Percentiles rank a stretch among this genome's conserved stretches.
Conservation (phyloP, 1,139 yeast species). For the Lodderomyces parapsilosis region DNA sequence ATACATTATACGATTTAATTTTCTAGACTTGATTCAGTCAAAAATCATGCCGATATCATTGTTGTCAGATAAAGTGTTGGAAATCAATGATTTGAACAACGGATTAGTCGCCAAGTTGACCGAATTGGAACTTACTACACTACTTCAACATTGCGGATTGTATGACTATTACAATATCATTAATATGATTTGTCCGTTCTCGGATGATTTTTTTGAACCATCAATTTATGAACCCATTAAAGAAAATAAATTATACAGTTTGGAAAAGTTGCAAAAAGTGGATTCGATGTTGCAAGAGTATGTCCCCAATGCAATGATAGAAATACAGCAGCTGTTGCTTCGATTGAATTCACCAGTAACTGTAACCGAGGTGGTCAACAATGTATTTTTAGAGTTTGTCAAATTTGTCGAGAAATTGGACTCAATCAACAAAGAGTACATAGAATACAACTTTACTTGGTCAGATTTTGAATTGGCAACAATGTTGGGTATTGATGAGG, state of each 20-base stretch:
- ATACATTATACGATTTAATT: conserved; percentile 53
- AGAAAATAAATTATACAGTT: conserved; percentile 60
- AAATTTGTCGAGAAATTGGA: conserved; percentile 53
- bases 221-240: conserved; percentile 60
- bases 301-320: conserved; percentile 63
- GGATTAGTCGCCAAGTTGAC: conserved; percentile 34
- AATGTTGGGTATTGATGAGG: conserved; percentile 57
- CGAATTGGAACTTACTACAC: conserved; percentile 39
- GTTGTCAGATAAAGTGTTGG: conserved; percentile 38
- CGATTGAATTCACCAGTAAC: conserved; percentile 63
- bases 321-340: conserved; percentile 54
- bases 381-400: conserved; percentile 48
- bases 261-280: conserved; percentile 38
- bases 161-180: conserved; percentile 58
- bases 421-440: conserved; percentile 38
- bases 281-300: conserved; percentile 46
- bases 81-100: conserved; percentile 35
- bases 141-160: conserved; percentile 52
- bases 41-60: conserved; percentile 49
- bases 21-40: conserved; percentile 57
- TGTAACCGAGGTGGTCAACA: conserved; percentile 52
- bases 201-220: conserved; percentile 50
- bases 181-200: conserved; percentile 67
- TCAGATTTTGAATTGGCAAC: conserved; percentile 60
- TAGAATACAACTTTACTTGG: conserved; percentile 49